phyloP scores from a whole-genome alignment of 352 stramenopile species.

The Phytophthora lateralis region DNA sequence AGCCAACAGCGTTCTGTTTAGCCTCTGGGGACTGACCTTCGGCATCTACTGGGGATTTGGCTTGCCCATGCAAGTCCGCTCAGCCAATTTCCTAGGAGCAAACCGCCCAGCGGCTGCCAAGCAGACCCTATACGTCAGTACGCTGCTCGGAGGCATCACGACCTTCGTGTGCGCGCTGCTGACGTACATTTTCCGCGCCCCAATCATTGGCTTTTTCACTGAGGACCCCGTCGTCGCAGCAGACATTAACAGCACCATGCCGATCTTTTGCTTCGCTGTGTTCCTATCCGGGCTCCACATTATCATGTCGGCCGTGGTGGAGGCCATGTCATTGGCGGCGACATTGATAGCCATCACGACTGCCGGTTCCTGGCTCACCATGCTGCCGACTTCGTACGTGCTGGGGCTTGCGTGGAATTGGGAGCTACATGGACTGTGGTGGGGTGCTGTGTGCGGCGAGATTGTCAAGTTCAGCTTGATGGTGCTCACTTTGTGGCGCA shows the following conservation, averaged over 20 bases:
- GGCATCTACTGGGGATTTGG: slow-evolving; percentile 87
- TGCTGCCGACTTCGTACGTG: slow-evolving; percentile 67
- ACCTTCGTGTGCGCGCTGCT: slow-evolving; percentile 55
- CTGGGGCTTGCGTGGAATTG: slow-evolving; percentile 57
- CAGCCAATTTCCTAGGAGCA: slow-evolving; percentile 77
- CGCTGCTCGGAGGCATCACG: slow-evolving; percentile 61
- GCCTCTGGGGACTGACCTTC: slow-evolving; percentile 83
- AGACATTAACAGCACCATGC: slow-evolving; percentile 63
- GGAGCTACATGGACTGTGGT: slow-evolving; percentile 73
- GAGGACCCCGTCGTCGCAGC: slow-evolving; percentile 55
- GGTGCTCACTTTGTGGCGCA: slow-evolving; percentile 53
- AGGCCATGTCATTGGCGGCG: slow-evolving; percentile 80
- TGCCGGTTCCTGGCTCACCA: slow-evolving; percentile 72
- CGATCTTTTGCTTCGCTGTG: slow-evolving; percentile 76
- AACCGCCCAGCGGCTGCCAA: slow-evolving; percentile 65
- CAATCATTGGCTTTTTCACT: slow-evolving; percentile 75
- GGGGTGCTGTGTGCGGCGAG: slow-evolving; percentile 73
- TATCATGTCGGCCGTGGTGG: slow-evolving; percentile 78
- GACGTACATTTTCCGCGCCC: slow-evolving; percentile 61
- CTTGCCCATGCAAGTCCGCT: slow-evolving; percentile 76
- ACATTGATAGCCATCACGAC: slow-evolving; percentile 74
- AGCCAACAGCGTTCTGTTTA: slow-evolving; percentile 85
- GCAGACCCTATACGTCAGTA: slow-evolving; percentile 69
- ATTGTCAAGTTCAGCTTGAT: slow-evolving; percentile 79
- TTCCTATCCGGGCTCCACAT: slow-evolving; percentile 81